Conservation (phyloP, 352 stramenopile genomes). For the Phytophthora uliginosa region DNA sequence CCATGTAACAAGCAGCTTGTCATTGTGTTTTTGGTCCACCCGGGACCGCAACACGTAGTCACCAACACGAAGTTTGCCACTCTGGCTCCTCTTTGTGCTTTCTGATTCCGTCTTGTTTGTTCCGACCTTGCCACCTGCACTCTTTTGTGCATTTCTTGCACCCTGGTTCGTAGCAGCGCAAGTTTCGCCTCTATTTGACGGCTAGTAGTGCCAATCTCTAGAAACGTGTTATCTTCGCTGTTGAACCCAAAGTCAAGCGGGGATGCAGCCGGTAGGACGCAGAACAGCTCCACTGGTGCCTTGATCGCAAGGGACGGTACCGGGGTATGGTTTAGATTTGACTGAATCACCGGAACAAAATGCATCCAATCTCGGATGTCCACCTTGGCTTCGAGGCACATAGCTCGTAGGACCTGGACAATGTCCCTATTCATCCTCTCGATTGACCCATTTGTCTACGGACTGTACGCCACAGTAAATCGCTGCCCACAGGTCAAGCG, state of each 20-base stretch:
- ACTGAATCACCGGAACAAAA: conserved; percentile 32
- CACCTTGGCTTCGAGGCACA: conserved; percentile 15
- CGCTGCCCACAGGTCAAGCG: conserved; percentile 15
- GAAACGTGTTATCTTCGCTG: neutral
- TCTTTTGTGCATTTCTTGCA: conserved; percentile 27
- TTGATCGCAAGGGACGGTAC: conserved; percentile 26
- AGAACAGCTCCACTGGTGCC: conserved; percentile 38
- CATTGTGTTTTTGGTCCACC: conserved; percentile 32
- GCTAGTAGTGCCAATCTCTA: neutral
- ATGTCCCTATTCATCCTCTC: conserved; percentile 45
- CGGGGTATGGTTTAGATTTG: conserved; percentile 43
- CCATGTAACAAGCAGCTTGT: conserved; percentile 22
- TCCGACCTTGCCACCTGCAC: conserved; percentile 5
- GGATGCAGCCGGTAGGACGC: neutral
- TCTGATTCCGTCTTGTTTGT: conserved; percentile 21
- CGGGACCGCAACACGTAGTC: conserved; percentile 42
- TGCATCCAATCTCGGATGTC: conserved; percentile 24
- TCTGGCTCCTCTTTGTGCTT: conserved; percentile 9
- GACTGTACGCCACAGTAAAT: conserved; percentile 25
- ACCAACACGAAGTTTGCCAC: conserved; percentile 24
- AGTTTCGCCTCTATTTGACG: conserved; percentile 6
- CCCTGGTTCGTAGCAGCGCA: neutral
- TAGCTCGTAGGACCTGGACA: conserved; percentile 26
- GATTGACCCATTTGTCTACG: conserved; percentile 43
- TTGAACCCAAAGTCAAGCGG: conserved; percentile 5